phyloP scores from a whole-genome alignment of 176 grass and related monocot genomes.

The Carex pumila region DNA sequence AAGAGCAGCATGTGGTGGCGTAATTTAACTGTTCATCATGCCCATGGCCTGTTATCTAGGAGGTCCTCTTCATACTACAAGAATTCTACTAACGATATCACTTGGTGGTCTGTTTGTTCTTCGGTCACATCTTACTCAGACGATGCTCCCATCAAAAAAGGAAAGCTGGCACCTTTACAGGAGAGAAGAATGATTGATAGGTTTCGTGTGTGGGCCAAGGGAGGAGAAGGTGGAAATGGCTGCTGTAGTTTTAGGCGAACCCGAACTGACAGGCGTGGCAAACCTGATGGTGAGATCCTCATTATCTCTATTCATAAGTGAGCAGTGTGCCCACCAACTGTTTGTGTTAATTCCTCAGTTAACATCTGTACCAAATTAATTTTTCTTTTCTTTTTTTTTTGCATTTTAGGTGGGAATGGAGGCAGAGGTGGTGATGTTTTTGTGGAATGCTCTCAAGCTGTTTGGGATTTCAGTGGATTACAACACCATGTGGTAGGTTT shows the following conservation, averaged over 20 bases:
- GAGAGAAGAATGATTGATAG: slow-evolving; percentile 61
- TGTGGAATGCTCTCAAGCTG: slow-evolving; percentile 64
- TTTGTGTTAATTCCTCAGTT: slow-evolving; percentile 28
- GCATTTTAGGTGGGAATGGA: slow-evolving; percentile 64
- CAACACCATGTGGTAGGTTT: background rate
- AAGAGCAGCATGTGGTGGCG: slow-evolving; percentile 26
- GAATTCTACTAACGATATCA: too few relatives aligned
- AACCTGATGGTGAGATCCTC: slow-evolving; percentile 41
- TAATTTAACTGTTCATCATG: slow-evolving; percentile 9
- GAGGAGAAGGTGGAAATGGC: slow-evolving; percentile 57
- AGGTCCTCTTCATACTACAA: background rate
- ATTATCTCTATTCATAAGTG: background rate
- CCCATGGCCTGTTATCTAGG: slow-evolving; percentile 10
- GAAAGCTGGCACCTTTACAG: slow-evolving; percentile 51
- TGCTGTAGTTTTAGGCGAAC: slow-evolving; percentile 47
- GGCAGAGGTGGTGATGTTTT: slow-evolving; percentile 81
- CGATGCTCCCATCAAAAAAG: slow-evolving; percentile 20
- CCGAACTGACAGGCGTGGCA: slow-evolving; percentile 34
- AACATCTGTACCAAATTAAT: background rate
- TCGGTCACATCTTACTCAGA: slow-evolving; percentile 18
- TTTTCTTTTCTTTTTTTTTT: background rate
- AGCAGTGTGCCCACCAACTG: background rate
- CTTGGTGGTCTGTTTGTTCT: slow-evolving; percentile 5
- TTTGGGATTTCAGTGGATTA: slow-evolving; percentile 77
- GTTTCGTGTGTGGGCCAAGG: slow-evolving; percentile 51